Evolutionary conservation across 306 rosid genomes (phyloP), one percentile per base, ranked within the genome.

Genomic region (Trifolium fragiferum): DNA sequence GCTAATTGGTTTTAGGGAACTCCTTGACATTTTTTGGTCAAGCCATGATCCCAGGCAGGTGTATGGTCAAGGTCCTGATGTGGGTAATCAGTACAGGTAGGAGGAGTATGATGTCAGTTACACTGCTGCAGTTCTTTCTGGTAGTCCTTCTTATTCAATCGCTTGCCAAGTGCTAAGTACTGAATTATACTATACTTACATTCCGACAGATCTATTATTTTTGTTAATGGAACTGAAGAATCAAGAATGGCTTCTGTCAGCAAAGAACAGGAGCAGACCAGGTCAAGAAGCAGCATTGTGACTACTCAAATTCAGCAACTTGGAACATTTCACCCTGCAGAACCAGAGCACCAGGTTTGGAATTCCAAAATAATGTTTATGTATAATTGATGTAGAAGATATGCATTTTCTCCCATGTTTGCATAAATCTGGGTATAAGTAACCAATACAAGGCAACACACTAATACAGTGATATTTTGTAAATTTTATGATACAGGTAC

Each of bases 11-110:
- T 94, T 78, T 73, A 83, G 83, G 78, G 86, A 91, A 67, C 90
- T 94, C 70, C 76, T 94, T 83, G 91, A 90, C 70, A 83, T 90
- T 25, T 94, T 94, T 61, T 94, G 97, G 97, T 83, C 93, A 13
- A 88, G 90, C 78, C 98, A 94, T 76, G 98, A 94, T 81, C 88
- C 91, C 57, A 85, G 96, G 78, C 97, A 94, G 84, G 97, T 90
- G 46, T 94, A 87, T 84, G 98, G 98, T 76, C 98, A 94, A 83
- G 98, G 97, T 82, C 97, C 97, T 69, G 97, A 94, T 84, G 97
- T 91, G 69, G 98, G 98, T 80, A 81, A 81, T 66, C 98, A 94
- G 72, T 94, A 94, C 84, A 89, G 97, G 97, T 94, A 77, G 65
- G 80, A 78, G 20, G 71, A 44, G 12, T 20, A 41, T 76, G 74